A percentile compares a stretch with the other conserved stretches of the same genome.
Conservation (phyloP, 345 rosid genomes). For the Murraya paniculata region DNA sequence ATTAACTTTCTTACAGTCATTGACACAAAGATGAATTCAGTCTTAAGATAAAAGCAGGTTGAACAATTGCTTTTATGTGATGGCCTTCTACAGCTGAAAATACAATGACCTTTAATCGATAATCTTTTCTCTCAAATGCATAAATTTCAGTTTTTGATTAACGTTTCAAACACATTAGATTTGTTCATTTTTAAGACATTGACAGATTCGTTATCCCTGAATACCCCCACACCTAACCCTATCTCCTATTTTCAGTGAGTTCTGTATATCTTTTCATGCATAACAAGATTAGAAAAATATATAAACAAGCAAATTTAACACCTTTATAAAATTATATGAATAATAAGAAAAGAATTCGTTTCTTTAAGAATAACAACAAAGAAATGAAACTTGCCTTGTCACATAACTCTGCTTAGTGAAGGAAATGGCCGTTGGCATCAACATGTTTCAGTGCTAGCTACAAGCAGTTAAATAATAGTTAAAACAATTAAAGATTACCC, state of each 20-base stretch:
- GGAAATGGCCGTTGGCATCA: constrained; percentile 4
- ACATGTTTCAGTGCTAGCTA: constrained; percentile 9
- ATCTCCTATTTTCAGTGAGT: background rate
- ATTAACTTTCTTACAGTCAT: background rate
- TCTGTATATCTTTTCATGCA: background rate
- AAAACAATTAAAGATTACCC: background rate
- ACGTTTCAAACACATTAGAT: background rate
- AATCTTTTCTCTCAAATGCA: background rate
- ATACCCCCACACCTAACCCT: background rate
- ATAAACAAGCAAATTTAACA: too few relatives aligned
- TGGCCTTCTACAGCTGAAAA: background rate
- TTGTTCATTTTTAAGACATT: too few relatives aligned
- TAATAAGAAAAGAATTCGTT: background rate
- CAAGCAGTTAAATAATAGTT: background rate
- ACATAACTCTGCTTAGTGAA: background rate
- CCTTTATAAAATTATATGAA: too few relatives aligned
- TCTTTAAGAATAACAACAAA: background rate
- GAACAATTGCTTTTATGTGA: background rate
- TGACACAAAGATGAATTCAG: background rate
- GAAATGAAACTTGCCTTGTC: constrained; percentile 5
- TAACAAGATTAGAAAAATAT: too few relatives aligned
- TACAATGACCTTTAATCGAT: background rate
- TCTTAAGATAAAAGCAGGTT: background rate
- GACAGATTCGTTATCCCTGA: too few relatives aligned
- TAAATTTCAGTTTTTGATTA: background rate